A percentile compares a stretch with the other conserved stretches of the same genome.
Evolutionary conservation across 371 early-diverging fungal genomes (phyloP).

Genomic region (Globomyces sp.): DNA sequence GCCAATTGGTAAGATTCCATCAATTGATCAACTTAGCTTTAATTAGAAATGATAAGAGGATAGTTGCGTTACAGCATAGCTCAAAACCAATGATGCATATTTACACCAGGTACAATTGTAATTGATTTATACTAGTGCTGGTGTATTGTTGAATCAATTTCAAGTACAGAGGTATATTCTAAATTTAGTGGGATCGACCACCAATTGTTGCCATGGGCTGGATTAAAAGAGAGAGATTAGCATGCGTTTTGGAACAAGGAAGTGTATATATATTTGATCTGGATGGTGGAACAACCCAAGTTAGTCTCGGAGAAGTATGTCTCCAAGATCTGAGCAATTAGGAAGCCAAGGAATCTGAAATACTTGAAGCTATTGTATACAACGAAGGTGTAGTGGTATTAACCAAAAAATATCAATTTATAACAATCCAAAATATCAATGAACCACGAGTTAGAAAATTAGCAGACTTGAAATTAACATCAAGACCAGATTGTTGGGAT

Average conservation of each 20-base stretch:
- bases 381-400: slow-evolving; percentile 85
- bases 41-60: slow-evolving; percentile 81
- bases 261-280: slow-evolving; percentile 78
- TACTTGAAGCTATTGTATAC: slow-evolving; percentile 86
- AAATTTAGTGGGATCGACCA: slow-evolving; percentile 73
- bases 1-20: slow-evolving; percentile 70
- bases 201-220: slow-evolving; percentile 88
- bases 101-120: slow-evolving; percentile 35
- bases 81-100: slow-evolving; percentile 74
- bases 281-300: slow-evolving; percentile 74
- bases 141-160: slow-evolving; percentile 79
- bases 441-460: slow-evolving; percentile 81
- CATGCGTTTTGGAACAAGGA: slow-evolving; percentile 89
- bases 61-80: slow-evolving; percentile 69
- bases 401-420: slow-evolving; percentile 75
- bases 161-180: slow-evolving; percentile 35
- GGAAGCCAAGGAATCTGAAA: slow-evolving; percentile 70
- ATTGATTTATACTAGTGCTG: slow-evolving; percentile 61
- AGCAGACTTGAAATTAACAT: slow-evolving; percentile 71
- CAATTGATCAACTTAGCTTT: slow-evolving; percentile 28
- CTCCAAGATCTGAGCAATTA: too few relatives aligned
- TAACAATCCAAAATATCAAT: slow-evolving; percentile 75
- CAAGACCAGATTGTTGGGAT: slow-evolving; percentile 80
- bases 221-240: slow-evolving; percentile 81
- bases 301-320: slow-evolving; percentile 67